Base-by-base conservation (phyloP, 306 rosid genomes). In the Cicer pinnatifidum region DNA sequence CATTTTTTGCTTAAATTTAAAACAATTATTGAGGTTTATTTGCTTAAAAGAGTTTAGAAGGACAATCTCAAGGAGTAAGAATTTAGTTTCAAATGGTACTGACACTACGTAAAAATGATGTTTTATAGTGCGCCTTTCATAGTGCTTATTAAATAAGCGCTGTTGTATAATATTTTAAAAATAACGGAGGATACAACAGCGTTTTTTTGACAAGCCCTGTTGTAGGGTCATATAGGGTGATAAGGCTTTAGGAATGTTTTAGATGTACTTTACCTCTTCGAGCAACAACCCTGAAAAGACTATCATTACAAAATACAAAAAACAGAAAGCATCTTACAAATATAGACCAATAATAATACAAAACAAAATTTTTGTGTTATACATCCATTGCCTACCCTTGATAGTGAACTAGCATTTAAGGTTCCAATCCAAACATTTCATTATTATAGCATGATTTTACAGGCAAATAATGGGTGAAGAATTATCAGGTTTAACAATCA, bases 381-480 rank as follows among this genome's bases (percentile, higher is more conserved):
- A 8, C 20, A n/a, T 48, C 5, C 69, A 54, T 46, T 44, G 54
- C 69, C 78, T 61, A 56, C 16, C 58, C 56, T 61, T 39, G 33
- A 47, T 43, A 40, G 48, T 45, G 54, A 73, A 72, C 33, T 53
- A 62, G 23, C n/a, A 71, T 78, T 67, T 75, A 60, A 75, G 45
- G 76, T 52, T 71, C 75, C 59, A 28, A 61, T 50, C 16, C 78
- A 50, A 76, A 69, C 37, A 56, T 61, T 37, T 40, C 28, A 75
- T 43, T 12, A 71, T 56, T 67, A 17, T 17, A 69, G 56, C 28
- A 51, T 71, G 74, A 51, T 58, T 59, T 68, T 64, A 83, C 86
- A 93, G 98, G 83, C 78, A 91, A 83, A 86, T 93, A 78, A 88
- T 93, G 98, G 98, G 98, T 12, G 89, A 91, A 85, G 98, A 91